Conservation (phyloP, 2,329 filamentous ascomycete species). For the Tympanopsis confertula region DNA sequence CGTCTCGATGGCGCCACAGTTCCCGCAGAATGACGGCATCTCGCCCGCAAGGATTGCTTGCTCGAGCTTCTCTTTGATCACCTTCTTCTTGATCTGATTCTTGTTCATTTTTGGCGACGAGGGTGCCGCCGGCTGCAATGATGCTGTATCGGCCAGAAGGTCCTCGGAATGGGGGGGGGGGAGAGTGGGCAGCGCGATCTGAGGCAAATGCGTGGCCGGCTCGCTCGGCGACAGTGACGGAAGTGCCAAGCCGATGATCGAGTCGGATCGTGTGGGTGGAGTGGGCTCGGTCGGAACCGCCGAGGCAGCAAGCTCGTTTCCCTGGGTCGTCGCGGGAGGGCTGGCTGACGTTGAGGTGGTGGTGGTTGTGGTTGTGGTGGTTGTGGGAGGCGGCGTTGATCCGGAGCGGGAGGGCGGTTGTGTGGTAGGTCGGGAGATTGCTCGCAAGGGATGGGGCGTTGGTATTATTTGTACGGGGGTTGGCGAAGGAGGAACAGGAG, state of each 20-base stretch:
- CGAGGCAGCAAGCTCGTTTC: no score
- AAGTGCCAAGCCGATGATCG: not conserved
- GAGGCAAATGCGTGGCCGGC: conserved; percentile 4
- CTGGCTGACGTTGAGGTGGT: no score
- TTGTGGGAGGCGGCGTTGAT: no score
- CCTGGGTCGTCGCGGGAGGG: no score
- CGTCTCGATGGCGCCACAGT: conserved; percentile 91
- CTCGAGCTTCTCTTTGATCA: conserved; percentile 46
- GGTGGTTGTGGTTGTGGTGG: no score
- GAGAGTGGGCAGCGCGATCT: conserved; percentile 23
- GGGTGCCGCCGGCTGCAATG: conserved; percentile 15
- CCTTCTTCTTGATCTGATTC: conserved; percentile 50
- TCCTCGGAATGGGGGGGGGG: conserved; percentile 30
- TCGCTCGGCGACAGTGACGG: not conserved
- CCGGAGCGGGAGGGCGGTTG: no score
- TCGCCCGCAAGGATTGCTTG: conserved; percentile 64
- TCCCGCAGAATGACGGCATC: conserved; percentile 78
- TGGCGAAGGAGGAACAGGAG: no score
- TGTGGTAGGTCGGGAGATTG: no score
- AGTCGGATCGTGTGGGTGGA: not conserved
- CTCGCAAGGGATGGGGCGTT: no score
- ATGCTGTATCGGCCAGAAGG: conserved; percentile 21
- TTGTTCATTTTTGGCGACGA: conserved; percentile 45
- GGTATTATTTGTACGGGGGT: no score
- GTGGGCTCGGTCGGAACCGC: no score